Percentiles rank a stretch among this genome's conserved stretches.
phyloP scores from a whole-genome alignment of 768 basidiomycete genomes.

The Suillus paluster region DNA sequence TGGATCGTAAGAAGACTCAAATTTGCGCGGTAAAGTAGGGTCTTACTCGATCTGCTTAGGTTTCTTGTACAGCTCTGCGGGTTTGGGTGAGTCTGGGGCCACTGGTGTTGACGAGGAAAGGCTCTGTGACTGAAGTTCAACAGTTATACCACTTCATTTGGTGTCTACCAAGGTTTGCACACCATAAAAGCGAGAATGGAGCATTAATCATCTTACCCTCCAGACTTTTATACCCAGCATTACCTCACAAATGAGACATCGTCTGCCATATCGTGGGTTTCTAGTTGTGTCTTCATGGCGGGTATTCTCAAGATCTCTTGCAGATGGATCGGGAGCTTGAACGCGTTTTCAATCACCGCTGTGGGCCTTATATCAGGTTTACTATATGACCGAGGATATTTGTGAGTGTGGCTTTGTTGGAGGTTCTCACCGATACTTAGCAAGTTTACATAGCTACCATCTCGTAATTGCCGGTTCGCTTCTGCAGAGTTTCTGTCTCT shows the following conservation, averaged over 20 bases:
- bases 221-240: conserved; percentile 44
- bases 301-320: conserved; percentile 8
- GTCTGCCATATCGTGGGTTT: conserved; percentile 44
- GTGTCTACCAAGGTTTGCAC: conserved; percentile 46
- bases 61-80: conserved; percentile 43
- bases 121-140: not conserved
- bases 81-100: conserved; percentile 30
- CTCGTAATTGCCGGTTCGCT: conserved; percentile 49
- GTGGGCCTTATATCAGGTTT: conserved; percentile 51
- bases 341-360: conserved; percentile 49
- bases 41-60: conserved; percentile 19
- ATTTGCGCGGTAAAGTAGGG: not conserved
- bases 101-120: not conserved
- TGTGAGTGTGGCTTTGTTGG: conserved; percentile 35
- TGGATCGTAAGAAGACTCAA: conserved; percentile 28
- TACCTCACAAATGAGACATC: conserved; percentile 41
- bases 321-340: conserved; percentile 53
- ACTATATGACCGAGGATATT: conserved; percentile 57
- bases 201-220: not conserved
- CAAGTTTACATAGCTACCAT: conserved; percentile 38
- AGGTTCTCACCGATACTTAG: not conserved
- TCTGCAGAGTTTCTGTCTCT: conserved; percentile 45
- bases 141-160: conserved; percentile 44
- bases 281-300: not conserved
- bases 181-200: not conserved